These are phyloP conservation scores for Fonsecaea erecta DNA, from an alignment of 2,329 filamentous ascomycete genomes.

Conservation along the genomic window DNA sequence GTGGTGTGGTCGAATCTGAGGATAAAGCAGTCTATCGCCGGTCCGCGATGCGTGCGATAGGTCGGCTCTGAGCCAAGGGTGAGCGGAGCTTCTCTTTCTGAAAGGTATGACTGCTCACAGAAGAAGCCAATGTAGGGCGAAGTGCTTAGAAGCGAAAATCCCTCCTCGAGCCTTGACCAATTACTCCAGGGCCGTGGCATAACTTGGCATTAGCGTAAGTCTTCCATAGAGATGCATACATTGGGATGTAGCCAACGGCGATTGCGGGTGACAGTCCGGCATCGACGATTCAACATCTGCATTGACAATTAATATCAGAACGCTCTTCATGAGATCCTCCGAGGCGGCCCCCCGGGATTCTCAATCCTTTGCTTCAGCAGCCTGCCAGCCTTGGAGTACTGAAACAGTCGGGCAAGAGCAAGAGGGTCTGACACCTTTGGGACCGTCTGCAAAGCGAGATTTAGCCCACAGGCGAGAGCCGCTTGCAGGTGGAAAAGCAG, in stretches of 20 bases:
- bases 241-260: constrained; percentile 1
- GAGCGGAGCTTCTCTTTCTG: not conserved
- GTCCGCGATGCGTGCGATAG: constrained; percentile 3
- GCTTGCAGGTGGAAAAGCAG: constrained; percentile 7
- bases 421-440: constrained; percentile 3
- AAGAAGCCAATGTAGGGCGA: constrained; percentile 7
- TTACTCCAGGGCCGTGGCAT: constrained; percentile 5
- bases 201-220: constrained; percentile 11
- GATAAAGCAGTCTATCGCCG: constrained; percentile 4
- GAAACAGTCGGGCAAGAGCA: not conserved
- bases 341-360: constrained; percentile 2
- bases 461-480: constrained; percentile 6
- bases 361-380: constrained; percentile 5
- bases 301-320: constrained; percentile 6
- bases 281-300: constrained; percentile 2
- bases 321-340: constrained; percentile 11
- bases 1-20: not conserved
- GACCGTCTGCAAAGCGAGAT: constrained; percentile 5
- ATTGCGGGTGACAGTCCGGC: constrained; percentile 1
- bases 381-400: constrained; percentile 9
- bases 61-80: not conserved
- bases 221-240: constrained; percentile 10
- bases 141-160: not conserved
- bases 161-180: constrained; percentile 2
- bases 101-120: not conserved